Percentiles rank a stretch among this genome's conserved stretches.
Evolutionary conservation across 2,329 filamentous ascomycete genomes (phyloP).

Genomic region (Penicillium sp.): DNA sequence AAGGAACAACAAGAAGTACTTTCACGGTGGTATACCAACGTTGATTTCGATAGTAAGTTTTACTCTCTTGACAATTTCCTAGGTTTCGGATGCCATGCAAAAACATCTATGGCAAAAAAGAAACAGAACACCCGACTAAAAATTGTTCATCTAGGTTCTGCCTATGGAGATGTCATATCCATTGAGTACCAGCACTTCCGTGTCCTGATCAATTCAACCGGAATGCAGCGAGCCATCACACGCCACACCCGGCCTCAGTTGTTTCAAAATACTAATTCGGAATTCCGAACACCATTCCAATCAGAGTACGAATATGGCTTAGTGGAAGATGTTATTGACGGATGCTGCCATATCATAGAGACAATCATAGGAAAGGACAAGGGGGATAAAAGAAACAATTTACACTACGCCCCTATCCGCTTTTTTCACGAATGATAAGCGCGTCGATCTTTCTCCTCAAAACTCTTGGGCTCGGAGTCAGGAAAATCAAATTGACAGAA

Average conservation of each 20-base stretch:
- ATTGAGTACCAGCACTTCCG: constrained; percentile 51
- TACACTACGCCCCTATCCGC: constrained; percentile 50
- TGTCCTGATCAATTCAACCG: constrained; percentile 43
- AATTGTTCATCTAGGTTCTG: constrained; percentile 19
- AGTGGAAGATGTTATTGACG: constrained; percentile 53
- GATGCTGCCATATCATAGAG: constrained; percentile 49
- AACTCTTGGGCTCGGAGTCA: constrained; percentile 46
- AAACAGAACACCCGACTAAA: too few species aligned
- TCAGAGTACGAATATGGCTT: constrained; percentile 48
- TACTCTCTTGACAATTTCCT: not conserved
- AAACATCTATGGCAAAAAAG: too few species aligned
- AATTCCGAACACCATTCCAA: constrained; percentile 31
- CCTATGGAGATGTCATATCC: constrained; percentile 41
- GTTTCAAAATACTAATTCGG: constrained; percentile 27
- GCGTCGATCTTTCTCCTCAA: constrained; percentile 48
- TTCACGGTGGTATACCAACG: not conserved
- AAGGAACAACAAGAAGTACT: not conserved
- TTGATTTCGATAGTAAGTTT: not conserved
- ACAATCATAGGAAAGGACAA: constrained; percentile 37
- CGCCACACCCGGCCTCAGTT: constrained; percentile 37
- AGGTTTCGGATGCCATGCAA: too few species aligned
- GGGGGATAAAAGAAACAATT: constrained; percentile 39
- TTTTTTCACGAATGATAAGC: constrained; percentile 50
- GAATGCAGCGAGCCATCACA: constrained; percentile 52
- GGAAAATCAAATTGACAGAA: constrained; percentile 45